A percentile compares a stretch with the other conserved stretches of the same genome.
Evolutionary conservation across 768 basidiomycete genomes (phyloP).

Genomic region (Trametes coccinea): DNA sequence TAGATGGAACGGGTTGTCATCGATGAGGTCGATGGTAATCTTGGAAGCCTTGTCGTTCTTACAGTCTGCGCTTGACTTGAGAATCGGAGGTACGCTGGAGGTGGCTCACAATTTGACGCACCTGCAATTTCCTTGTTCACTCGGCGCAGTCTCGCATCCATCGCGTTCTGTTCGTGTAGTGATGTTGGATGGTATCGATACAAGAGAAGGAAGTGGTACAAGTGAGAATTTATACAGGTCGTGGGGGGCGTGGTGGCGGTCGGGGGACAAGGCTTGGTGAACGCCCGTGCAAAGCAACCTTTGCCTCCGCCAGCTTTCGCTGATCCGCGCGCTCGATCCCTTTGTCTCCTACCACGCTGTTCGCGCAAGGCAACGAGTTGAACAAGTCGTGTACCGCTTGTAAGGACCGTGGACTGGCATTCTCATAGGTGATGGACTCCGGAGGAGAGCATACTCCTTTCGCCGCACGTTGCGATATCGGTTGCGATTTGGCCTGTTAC

Average conservation of each 20-base stretch:
- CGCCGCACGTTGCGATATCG: too few relatives aligned
- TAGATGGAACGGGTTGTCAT: slow-evolving; percentile 89
- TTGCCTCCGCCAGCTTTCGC: not conserved
- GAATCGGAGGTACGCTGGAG: not conserved
- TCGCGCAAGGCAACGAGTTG: not conserved
- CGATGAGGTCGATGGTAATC: slow-evolving; percentile 84
- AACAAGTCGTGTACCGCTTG: too few relatives aligned
- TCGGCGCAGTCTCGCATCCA: slow-evolving; percentile 87
- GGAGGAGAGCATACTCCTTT: too few relatives aligned
- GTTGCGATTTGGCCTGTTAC: too few relatives aligned
- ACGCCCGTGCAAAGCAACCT: not conserved
- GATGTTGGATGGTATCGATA: slow-evolving; percentile 3
- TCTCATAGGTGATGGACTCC: too few relatives aligned
- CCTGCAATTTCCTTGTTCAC: slow-evolving; percentile 95
- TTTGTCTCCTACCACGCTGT: not conserved
- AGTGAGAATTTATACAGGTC: slow-evolving; percentile 1
- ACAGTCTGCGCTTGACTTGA: slow-evolving; percentile 60
- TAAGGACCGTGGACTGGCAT: too few relatives aligned
- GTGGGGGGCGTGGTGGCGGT: slow-evolving; percentile 4
- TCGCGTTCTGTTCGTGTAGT: slow-evolving; percentile 30
- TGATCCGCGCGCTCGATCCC: not conserved
- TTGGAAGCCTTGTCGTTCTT: slow-evolving; percentile 92
- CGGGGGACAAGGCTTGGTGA: not conserved
- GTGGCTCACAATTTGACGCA: slow-evolving; percentile 30
- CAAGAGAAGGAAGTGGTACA: not conserved